Conservation (phyloP, 768 basidiomycete species). For the Pisolithus microcarpus region DNA sequence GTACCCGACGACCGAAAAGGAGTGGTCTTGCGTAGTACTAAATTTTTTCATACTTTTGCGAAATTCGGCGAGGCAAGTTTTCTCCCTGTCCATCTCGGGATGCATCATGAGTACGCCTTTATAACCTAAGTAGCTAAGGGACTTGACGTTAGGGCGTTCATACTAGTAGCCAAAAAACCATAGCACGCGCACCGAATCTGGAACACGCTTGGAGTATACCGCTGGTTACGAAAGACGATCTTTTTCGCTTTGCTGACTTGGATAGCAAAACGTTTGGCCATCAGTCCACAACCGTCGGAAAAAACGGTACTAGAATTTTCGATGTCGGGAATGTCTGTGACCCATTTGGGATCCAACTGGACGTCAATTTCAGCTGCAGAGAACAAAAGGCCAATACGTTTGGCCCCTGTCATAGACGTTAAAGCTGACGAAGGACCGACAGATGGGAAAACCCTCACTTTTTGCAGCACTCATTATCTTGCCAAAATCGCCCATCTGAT, state of each 20-base stretch:
- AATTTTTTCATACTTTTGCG: slow-evolving; percentile 70
- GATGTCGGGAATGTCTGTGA: slow-evolving; percentile 54
- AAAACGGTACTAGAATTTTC: slow-evolving; percentile 50
- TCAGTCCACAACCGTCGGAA: slow-evolving; percentile 66
- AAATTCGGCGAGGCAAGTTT: slow-evolving; percentile 45
- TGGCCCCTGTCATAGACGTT: slow-evolving; percentile 42
- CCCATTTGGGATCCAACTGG: slow-evolving; percentile 40
- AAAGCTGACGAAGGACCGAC: not conserved
- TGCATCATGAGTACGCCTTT: slow-evolving; percentile 68
- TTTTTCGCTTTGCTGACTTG: slow-evolving; percentile 47
- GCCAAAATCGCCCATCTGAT: slow-evolving; percentile 50
- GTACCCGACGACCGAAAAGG: slow-evolving; percentile 61
- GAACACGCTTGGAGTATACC: slow-evolving; percentile 56
- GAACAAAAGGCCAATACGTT: slow-evolving; percentile 61
- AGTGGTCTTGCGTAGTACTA: slow-evolving; percentile 44
- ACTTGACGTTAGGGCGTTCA: not conserved
- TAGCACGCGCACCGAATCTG: slow-evolving; percentile 46
- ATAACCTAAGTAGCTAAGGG: slow-evolving; percentile 54
- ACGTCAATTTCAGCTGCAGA: slow-evolving; percentile 58
- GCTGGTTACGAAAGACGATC: slow-evolving; percentile 45
- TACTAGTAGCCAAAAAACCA: not conserved
- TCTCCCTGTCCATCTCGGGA: slow-evolving; percentile 45
- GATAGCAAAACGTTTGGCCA: slow-evolving; percentile 44
- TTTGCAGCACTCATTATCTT: slow-evolving; percentile 60
- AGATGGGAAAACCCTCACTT: slow-evolving; percentile 31